Evolutionary conservation across 352 stramenopile species (phyloP), one percentile per base, ranked within the genome.

Genomic region (Pythium phragmiticola): DNA sequence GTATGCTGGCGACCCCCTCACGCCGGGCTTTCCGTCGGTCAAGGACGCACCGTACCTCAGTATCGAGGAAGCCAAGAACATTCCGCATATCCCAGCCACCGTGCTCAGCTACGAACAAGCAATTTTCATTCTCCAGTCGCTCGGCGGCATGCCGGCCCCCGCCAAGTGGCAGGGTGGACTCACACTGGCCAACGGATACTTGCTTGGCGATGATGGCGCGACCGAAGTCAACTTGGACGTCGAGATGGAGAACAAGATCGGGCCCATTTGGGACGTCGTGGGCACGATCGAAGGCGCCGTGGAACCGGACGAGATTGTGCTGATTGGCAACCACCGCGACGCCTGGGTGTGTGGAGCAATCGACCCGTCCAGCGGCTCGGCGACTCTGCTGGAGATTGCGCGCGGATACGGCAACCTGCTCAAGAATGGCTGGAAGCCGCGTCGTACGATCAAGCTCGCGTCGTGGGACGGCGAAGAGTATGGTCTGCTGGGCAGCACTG

Each of bases 261-360:
- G 74, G 3, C 72, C 77, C 11, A 92, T 97, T 45, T 93, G 87
- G 84, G 91, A 97, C 67, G 87, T 96, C 2, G 81, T 96, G 16
- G 86, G 74, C 21, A 88, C 75, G 12, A 91, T 97, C 60, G 69
- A 85, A 34, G 87, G 82, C 41, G 54, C 64, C 0, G 65, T 74
- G 16, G 68, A 82, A 34, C 71, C 84, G 6, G 84, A 93, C 6
- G 68, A 88, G 50, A 76, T 88, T 19, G 78, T 96, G 12, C 36
- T 97, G n/a, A 74, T 97, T 33, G 87, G 88, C 33, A 97, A 97
- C 69, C 90, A 97, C 63, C 83, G 90, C 21, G 90, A 97, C 65
- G 89, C 89, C 6, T 97, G 90, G 90, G 86, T 97, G 0, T 95
- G 87, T 59, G 89, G 88, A 11, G 89, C 87, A 0, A 82, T 86